Percentiles rank a stretch among this genome's conserved stretches.
phyloP scores from a whole-genome alignment of 129 eudicot species.

The Lactuca saligna region DNA sequence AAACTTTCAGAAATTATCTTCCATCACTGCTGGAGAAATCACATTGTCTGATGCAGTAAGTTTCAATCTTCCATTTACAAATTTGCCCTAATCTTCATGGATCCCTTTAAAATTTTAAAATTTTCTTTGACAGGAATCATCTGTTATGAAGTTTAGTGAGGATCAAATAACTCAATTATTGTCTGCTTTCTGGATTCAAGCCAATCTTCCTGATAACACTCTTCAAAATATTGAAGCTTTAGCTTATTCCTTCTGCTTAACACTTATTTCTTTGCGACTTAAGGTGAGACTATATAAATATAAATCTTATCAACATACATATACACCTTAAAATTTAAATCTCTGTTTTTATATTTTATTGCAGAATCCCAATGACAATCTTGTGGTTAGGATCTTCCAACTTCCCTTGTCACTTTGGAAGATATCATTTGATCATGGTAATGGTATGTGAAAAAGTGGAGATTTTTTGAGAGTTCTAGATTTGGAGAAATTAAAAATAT shows the following conservation, averaged over 20 bases:
- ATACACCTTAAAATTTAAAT: too few species aligned
- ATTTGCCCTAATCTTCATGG: not conserved
- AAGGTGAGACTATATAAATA: slow-evolving; percentile 40
- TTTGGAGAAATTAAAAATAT: slow-evolving; percentile 4
- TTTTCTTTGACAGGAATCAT: slow-evolving; percentile 56
- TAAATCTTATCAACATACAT: too few species aligned
- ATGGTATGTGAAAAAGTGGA: slow-evolving; percentile 45
- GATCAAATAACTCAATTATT: slow-evolving; percentile 80
- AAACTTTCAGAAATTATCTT: slow-evolving; percentile 64
- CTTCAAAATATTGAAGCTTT: slow-evolving; percentile 87
- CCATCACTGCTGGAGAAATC: slow-evolving; percentile 65
- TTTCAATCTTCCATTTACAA: not conserved
- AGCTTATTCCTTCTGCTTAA: slow-evolving; percentile 82
- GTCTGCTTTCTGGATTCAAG: slow-evolving; percentile 86
- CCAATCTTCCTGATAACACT: slow-evolving; percentile 76
- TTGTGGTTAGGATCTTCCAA: slow-evolving; percentile 80
- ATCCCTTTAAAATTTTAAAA: not conserved
- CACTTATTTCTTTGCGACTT: slow-evolving; percentile 59
- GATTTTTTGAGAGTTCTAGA: not conserved
- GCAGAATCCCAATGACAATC: slow-evolving; percentile 60
- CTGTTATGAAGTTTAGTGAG: slow-evolving; percentile 66
- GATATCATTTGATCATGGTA: slow-evolving; percentile 52
- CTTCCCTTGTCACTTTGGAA: slow-evolving; percentile 75
- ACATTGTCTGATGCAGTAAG: slow-evolving; percentile 62
- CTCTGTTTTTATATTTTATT: slow-evolving; percentile 10